Evolutionary conservation across 2,329 filamentous ascomycete species (phyloP).

Genomic region (Harringtonia aguacate): DNA sequence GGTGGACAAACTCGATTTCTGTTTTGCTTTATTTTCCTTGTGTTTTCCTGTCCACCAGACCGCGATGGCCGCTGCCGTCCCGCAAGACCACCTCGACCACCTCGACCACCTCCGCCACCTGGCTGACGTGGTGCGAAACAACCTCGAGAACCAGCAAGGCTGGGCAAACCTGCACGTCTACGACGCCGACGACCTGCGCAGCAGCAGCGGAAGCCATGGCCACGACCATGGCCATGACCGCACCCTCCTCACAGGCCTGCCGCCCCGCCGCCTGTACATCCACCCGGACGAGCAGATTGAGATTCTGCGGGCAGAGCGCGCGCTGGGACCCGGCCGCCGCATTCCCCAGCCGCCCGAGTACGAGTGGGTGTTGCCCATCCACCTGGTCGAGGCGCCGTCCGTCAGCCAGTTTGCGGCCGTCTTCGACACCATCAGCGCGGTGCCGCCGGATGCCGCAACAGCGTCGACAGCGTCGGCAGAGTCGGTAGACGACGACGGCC

Average conservation of each 20-base stretch:
- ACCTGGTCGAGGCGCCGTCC: constrained; percentile 63
- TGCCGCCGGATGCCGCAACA: constrained; percentile 25
- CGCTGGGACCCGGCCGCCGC: constrained; percentile 30
- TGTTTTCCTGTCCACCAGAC: too few relatives aligned
- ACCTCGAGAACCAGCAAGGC: constrained; percentile 64
- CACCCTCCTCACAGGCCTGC: constrained; percentile 60
- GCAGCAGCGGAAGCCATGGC: too few relatives aligned
- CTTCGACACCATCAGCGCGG: constrained; percentile 50
- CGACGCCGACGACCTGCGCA: constrained; percentile 17
- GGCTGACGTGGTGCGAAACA: constrained; percentile 52
- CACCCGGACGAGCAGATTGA: constrained; percentile 77
- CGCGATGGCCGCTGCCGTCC: too few relatives aligned
- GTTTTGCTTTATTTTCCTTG: too few relatives aligned
- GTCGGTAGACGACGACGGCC: too few relatives aligned
- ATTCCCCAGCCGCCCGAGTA: constrained; percentile 42
- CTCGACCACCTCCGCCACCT: constrained; percentile 25
- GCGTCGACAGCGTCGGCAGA: constrained; percentile 15
- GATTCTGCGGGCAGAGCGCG: constrained; percentile 50
- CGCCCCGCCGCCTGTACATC: constrained; percentile 62
- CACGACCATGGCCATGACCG: constrained; percentile 21
- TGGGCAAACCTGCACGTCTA: constrained; percentile 55
- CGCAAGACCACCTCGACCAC: too few relatives aligned
- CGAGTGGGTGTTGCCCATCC: constrained; percentile 70
- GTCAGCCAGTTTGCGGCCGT: constrained; percentile 54
- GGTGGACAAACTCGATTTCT: not conserved